These are phyloP conservation scores for Bondarzewia mesenterica DNA, from an alignment of 1,284 basidiomycete species.

Conservation along the genomic window DNA sequence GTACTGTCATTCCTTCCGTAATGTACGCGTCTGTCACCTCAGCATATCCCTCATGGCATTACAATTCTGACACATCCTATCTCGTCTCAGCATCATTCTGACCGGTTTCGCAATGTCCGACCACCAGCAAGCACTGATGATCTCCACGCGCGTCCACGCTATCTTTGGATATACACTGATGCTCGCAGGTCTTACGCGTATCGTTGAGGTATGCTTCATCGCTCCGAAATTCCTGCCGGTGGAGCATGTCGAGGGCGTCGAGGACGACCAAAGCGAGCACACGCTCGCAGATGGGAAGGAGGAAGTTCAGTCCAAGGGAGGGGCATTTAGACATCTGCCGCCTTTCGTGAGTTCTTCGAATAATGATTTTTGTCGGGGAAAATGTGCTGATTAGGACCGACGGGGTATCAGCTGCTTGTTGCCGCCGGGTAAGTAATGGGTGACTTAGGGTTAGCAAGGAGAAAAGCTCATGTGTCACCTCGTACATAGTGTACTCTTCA, in stretches of 20 bases:
- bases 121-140: slow-evolving; percentile 79
- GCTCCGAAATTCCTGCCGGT: slow-evolving; percentile 26
- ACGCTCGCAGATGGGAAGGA: slow-evolving; percentile 40
- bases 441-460: too few species aligned
- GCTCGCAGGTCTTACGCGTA: slow-evolving; percentile 74
- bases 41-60: background rate
- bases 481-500: slow-evolving; percentile 59
- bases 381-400: slow-evolving; percentile 2
- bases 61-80: slow-evolving; percentile 1
- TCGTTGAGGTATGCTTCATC: slow-evolving; percentile 85
- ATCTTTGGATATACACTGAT: slow-evolving; percentile 85
- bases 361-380: background rate
- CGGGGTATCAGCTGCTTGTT: slow-evolving; percentile 46
- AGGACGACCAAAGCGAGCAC: slow-evolving; percentile 55
- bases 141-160: slow-evolving; percentile 83
- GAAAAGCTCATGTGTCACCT: background rate
- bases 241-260: slow-evolving; percentile 25
- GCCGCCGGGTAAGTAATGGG: slow-evolving; percentile 53
- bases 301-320: slow-evolving; percentile 32
- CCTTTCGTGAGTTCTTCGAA: slow-evolving; percentile 62
- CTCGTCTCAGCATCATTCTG: slow-evolving; percentile 58
- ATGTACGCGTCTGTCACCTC: slow-evolving; percentile 47
- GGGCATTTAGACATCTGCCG: slow-evolving; percentile 76
- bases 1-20: slow-evolving; percentile 76
- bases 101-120: slow-evolving; percentile 96